A percentile compares a stretch with the other conserved stretches of the same genome.
These are phyloP conservation scores for Hypoxylon subgilvum DNA, from an alignment of 495 filamentous ascomycete genomes.

Conservation along the genomic window DNA sequence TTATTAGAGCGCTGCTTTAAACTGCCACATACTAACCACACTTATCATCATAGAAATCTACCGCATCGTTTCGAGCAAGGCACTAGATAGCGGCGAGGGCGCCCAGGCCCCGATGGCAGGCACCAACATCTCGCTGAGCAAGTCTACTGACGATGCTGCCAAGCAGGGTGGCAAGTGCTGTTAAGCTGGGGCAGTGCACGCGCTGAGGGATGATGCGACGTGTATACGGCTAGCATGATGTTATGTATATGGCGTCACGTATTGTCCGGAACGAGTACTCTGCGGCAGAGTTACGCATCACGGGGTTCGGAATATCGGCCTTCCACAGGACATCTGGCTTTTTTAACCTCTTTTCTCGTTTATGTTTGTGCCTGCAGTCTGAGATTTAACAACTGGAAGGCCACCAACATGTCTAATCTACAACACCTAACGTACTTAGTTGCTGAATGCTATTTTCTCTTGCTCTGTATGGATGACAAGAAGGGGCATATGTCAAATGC, in stretches of 20 bases:
- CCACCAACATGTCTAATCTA: constrained; percentile 40
- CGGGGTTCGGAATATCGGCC: constrained; percentile 40
- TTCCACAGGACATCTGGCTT: constrained; percentile 42
- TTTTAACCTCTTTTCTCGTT: constrained; percentile 36
- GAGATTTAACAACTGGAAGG: constrained; percentile 39
- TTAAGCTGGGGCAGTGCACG: constrained; percentile 58
- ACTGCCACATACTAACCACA: constrained; percentile 14
- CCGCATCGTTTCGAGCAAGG: constrained; percentile 98
- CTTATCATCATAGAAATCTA: constrained; percentile 80
- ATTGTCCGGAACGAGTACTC: constrained; percentile 39
- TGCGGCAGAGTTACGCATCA: constrained; percentile 44
- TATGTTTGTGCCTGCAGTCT: constrained; percentile 28
- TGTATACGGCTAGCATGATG: constrained; percentile 51
- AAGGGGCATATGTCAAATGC: too few relatives aligned
- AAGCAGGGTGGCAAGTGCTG: constrained; percentile 88
- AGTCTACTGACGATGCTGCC: constrained; percentile 73
- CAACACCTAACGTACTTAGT: constrained; percentile 28
- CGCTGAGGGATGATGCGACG: constrained; percentile 40
- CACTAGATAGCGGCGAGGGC: constrained; percentile 82
- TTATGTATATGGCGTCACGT: constrained; percentile 56
- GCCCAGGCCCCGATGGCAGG: constrained; percentile 75
- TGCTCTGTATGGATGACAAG: constrained; percentile 5
- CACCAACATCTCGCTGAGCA: constrained; percentile 81
- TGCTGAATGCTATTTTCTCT: constrained; percentile 30
- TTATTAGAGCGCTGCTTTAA: constrained; percentile 18